Base-by-base conservation (phyloP, 345 rosid species). In the Gossypium anomalum region DNA sequence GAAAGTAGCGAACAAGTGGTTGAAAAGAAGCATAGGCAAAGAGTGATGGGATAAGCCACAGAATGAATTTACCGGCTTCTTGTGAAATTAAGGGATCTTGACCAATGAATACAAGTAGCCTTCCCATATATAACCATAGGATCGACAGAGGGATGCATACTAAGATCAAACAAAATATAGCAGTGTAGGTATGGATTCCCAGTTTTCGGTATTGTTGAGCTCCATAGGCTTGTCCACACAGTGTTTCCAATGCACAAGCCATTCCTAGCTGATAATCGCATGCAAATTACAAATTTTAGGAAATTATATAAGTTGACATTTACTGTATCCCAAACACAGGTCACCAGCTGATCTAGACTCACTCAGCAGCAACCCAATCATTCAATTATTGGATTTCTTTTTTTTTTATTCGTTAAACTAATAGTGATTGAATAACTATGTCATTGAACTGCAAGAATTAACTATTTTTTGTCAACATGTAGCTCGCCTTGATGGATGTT, bases 181-280 rank as follows among this genome's bases (percentile, higher is more conserved):
- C 85, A 29, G 87, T 82, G 16, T 81, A 71, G 17, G 87, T 81
- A 56, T 81, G 83, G 41, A 61, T 66, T 68, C 87, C 87, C 2
- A 84, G 44, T 76, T 71, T 84, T 4, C 62, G 62, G 60, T 84
- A 84, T 47, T 84, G 87, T 58, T 82, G 64, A 57, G 87, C 87
- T 77, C 87, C 87, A 77, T 77, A 84, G 23, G 87, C 85, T 75
- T 84, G 87, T 29, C 87, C 85, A 41, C 81, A 79, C 51, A 84
- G 61, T 4, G 87, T 84, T 75, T 84, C 87, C 79, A 84, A 53
- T 34, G 85, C 85, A 69, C 78, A 79, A 16, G 85, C 77, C 87
- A 84, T 79, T 29, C 87, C 85, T 62, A 82, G 7, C 87, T 84
- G 80, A 58, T 58, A 23, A 22, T 23, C 9, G 25, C 63, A 22